Base-by-base conservation (phyloP, 768 basidiomycete species). In the Chalciporus piperatus region DNA sequence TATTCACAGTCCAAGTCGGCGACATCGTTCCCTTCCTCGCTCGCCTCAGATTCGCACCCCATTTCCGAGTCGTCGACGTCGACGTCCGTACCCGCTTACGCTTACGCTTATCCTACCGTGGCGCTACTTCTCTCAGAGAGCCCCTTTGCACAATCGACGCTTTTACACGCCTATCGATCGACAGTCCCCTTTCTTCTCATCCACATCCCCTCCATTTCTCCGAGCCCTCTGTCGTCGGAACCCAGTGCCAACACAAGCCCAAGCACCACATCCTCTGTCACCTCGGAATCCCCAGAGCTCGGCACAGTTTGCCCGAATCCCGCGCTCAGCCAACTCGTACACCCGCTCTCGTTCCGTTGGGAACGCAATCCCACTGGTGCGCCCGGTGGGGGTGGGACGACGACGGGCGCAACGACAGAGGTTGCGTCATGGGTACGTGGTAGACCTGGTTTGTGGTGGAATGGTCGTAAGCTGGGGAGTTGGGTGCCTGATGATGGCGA, bases 41-140 rank as follows among this genome's bases (percentile, higher is more conserved):
- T 39, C 28, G 1, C 46, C 7, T 22, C 47, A 13, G 17, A 17
- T 43, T 25, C 44, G 19, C 30, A 22, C n/a, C 7, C 51, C 8
- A 11, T 17, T 23, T 45, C 20, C 20, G 35, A 11, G 16, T 9
- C 28, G 2, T 19, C 33, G 1, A 10, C 48, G 14, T 19, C 32
- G 0, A 22, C 22, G 4, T 4, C 22, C 27, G 27, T 2, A 5
- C 27, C 6, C 27, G 27, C 7, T 16, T 42, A 50, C 27, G 27
- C 7, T 16, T 42, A 50, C 33, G 13, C n/a, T 6, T 52, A 58
- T 47, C 55, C 48, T 28, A 56, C 57, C 37, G 78, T 92, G n/a
- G 91, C 87, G 1, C 68, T 95, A 19, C 76, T 96, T 47, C 72
- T 93, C 33, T 95, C 92, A 1, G 79, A 89, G 62, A 92, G 89